phyloP scores from a whole-genome alignment of 1,139 yeast species.

The Komagataea norvegica region DNA sequence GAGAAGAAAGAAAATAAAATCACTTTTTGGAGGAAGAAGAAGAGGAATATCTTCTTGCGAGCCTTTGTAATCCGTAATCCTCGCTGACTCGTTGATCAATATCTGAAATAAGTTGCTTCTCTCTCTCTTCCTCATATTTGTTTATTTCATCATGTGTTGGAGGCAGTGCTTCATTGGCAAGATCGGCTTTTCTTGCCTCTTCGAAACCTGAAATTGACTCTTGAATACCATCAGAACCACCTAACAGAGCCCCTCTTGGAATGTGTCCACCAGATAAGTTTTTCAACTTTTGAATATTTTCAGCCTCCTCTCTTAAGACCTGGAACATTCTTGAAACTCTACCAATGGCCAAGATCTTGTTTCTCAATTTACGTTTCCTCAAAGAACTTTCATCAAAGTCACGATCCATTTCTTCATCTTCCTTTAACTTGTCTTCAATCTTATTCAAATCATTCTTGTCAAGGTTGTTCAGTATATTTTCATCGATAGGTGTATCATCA shows the following conservation, averaged over 20 bases:
- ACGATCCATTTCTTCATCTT: slow-evolving; percentile 4
- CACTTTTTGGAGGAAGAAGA: slow-evolving; percentile 4
- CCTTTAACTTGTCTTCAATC: slow-evolving; percentile 1
- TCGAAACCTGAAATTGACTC: slow-evolving; percentile 71
- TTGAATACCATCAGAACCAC: slow-evolving; percentile 78
- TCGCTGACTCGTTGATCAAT: slow-evolving; percentile 22
- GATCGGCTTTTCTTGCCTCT: slow-evolving; percentile 79
- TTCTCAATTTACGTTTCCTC: slow-evolving; percentile 57
- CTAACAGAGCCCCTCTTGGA: slow-evolving; percentile 83
- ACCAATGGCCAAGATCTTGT: slow-evolving; percentile 92
- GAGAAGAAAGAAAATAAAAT: neutral
- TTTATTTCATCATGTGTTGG: slow-evolving; percentile 64
- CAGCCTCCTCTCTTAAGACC: slow-evolving; percentile 84
- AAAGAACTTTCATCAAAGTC: slow-evolving; percentile 31
- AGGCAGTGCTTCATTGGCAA: slow-evolving; percentile 83
- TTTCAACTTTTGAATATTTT: slow-evolving; percentile 78
- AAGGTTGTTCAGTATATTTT: slow-evolving; percentile 10
- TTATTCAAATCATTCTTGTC: neutral
- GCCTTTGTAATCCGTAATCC: slow-evolving; percentile 18
- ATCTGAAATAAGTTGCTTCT: slow-evolving; percentile 24
- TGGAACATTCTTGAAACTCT: slow-evolving; percentile 91
- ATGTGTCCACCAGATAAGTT: slow-evolving; percentile 61
- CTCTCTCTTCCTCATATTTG: slow-evolving; percentile 41
- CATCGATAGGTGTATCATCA: slow-evolving; percentile 52
- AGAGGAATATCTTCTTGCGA: slow-evolving; percentile 24